Conservation (phyloP, 2,329 filamentous ascomycete genomes). For the Paradendryphiella salina region DNA sequence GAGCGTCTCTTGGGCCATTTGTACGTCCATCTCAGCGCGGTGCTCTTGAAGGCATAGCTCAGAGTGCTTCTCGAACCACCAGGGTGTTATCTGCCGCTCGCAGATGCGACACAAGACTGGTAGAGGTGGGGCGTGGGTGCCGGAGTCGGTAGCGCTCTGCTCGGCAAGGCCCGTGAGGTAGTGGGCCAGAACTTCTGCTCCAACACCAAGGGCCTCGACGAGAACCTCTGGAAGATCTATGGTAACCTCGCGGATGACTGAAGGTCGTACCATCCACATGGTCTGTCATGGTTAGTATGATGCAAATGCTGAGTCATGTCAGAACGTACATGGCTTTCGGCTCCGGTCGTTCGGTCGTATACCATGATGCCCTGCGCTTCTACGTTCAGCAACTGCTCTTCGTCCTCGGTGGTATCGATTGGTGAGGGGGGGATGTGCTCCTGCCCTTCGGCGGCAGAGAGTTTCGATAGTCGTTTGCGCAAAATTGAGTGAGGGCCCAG, state of each 20-base stretch:
- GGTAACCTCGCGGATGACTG: conserved; percentile 86
- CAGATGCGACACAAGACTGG: conserved; percentile 95
- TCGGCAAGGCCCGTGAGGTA: conserved; percentile 91
- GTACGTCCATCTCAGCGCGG: conserved; percentile 94
- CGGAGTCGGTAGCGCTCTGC: conserved; percentile 72
- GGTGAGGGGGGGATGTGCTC: conserved; percentile 39
- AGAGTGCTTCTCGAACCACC: conserved; percentile 99
- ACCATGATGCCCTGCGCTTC: conserved; percentile 99
- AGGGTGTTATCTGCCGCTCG: conserved; percentile 93
- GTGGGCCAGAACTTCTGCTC: conserved; percentile 90
- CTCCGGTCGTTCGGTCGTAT: conserved; percentile 83
- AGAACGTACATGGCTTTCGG: conserved; percentile 81
- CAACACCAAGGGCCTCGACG: conserved; percentile 90
- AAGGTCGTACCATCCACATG: conserved; percentile 99
- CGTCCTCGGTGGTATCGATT: conserved; percentile 30
- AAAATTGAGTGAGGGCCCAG: conserved; percentile 45
- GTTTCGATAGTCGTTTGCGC: conserved; percentile 35
- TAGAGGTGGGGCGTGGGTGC: conserved; percentile 75
- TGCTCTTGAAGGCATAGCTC: conserved; percentile 96
- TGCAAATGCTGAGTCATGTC: not conserved
- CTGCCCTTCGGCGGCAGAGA: conserved; percentile 33
- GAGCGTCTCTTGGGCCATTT: conserved; percentile 89
- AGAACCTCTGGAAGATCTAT: conserved; percentile 89
- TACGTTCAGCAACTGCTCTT: conserved; percentile 69
- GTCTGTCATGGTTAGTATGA: conserved; percentile 62